Evolutionary conservation across 208 protist species (phyloP), one percentile per base, ranked within the genome.

Genomic region (Acanthamoeba triangularis): DNA sequence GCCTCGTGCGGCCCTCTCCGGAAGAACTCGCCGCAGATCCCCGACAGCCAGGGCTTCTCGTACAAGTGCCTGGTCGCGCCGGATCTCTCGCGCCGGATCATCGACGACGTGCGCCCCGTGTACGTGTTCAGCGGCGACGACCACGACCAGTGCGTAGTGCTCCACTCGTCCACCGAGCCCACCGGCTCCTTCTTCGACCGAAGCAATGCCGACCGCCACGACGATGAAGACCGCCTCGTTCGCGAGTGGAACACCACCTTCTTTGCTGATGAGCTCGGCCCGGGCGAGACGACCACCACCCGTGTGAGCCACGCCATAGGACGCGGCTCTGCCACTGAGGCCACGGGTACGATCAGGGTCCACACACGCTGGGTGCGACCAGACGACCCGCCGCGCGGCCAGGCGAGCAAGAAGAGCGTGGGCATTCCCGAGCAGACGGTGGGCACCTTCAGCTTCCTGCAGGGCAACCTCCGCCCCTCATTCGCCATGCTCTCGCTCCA

Each of bases 71-170:
- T 91, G 35, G 6, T 91, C 13, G 52, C 7, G 10, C 16, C 13
- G 28, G 6, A 91, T 11, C 61, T 72, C 61, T 49, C 85, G 33
- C n/a, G 33, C 56, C 13, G 23, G 5, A 65, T 91, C 23, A 35
- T 91, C 33, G 56, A 72, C 23, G 85, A 18, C 28, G 61, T 91
- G n/a, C 85, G 61, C n/a, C 85, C 85, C 14, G 13, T 91, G 16
- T 63, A 30, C 33, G 61, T 91, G 6, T 91, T 91, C 85, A 72
- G 54, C 28, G 85, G 85, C 6, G 85, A 91, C 61, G 85, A 91
- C 41, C 85, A 91, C 85, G 85, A 91, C 35, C 85, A 91, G 30
- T 91, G 85, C 85, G 47, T 91, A 0, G 85, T 91, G 25, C 61
- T 74, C 0, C 85, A 91, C 61, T 72, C 85, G 8, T 85, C 78